phyloP scores from a whole-genome alignment of 805 yeast species.

The Saturnispora besseyi region DNA sequence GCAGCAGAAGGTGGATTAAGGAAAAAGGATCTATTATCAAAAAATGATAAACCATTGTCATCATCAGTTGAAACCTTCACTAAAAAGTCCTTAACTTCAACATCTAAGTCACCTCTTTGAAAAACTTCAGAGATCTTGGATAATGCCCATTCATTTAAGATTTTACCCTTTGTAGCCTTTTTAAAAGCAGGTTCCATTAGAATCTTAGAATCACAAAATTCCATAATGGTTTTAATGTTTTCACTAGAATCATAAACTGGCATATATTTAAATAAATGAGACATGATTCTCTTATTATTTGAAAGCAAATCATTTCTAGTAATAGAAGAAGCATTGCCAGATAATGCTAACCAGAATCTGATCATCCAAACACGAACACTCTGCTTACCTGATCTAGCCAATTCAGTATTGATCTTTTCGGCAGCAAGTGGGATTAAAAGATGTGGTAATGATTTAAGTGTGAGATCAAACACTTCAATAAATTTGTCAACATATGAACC shows the following conservation, averaged over 20 bases:
- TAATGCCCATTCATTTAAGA: constrained; percentile 71
- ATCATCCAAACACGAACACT: constrained; percentile 55
- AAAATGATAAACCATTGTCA: constrained; percentile 37
- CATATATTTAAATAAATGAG: constrained; percentile 60
- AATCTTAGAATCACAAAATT: constrained; percentile 41
- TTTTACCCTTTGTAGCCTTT: constrained; percentile 60
- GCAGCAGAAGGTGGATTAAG: constrained; percentile 6
- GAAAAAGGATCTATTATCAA: constrained; percentile 46
- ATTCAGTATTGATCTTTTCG: constrained; percentile 32
- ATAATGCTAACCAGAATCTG: constrained; percentile 48
- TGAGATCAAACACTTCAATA: constrained; percentile 58
- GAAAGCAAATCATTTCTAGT: constrained; percentile 56
- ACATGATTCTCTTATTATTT: constrained; percentile 48
- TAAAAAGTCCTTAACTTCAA: constrained; percentile 39
- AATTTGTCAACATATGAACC: constrained; percentile 49
- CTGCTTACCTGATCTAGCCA: constrained; percentile 30
- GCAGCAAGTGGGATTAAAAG: constrained; percentile 38
- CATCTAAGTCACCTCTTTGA: constrained; percentile 26
- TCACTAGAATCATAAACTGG: constrained; percentile 43
- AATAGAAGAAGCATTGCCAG: constrained; percentile 40
- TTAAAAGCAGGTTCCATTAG: constrained; percentile 52
- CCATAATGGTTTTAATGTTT: constrained; percentile 33
- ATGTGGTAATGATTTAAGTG: constrained; percentile 52
- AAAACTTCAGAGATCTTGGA: constrained; percentile 47
- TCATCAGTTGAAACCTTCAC: constrained; percentile 40